These are phyloP conservation scores for Pseudogymnoascus sp. DNA, from an alignment of 2,329 filamentous ascomycete species.

Conservation along the genomic window DNA sequence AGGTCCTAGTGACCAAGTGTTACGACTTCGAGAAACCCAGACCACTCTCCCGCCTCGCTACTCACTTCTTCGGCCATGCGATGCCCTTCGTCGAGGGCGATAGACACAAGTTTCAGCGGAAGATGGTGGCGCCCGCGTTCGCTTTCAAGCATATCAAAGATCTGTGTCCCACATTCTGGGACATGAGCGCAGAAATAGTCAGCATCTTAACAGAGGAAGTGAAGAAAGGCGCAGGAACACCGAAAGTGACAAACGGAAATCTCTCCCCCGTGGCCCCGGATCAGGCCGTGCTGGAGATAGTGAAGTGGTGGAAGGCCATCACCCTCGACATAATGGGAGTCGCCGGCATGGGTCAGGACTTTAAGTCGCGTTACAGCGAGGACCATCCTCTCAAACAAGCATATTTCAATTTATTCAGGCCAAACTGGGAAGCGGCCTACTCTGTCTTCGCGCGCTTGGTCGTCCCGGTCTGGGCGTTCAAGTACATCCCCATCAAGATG, in stretches of 20 bases:
- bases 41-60: constrained; percentile 46
- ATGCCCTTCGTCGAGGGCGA: constrained; percentile 79
- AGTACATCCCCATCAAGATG: constrained; percentile 56
- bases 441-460: constrained; percentile 53
- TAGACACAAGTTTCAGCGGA: constrained; percentile 75
- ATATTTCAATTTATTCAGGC: constrained; percentile 49
- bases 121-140: constrained; percentile 73
- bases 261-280: constrained; percentile 11
- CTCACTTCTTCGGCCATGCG: constrained; percentile 50
- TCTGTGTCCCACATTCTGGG: constrained; percentile 77
- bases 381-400: constrained; percentile 48
- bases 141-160: constrained; percentile 76
- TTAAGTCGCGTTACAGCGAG: constrained; percentile 55
- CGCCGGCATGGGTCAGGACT: constrained; percentile 63
- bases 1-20: constrained; percentile 59
- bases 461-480: constrained; percentile 54
- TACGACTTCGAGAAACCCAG: constrained; percentile 63
- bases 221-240: constrained; percentile 30
- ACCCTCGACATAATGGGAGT: constrained; percentile 70
- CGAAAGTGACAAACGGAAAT: constrained; percentile 26
- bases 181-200: constrained; percentile 61
- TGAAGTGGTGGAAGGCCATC: constrained; percentile 55
- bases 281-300: constrained; percentile 46
- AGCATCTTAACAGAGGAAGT: constrained; percentile 49
- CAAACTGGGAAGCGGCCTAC: constrained; percentile 42